Base-by-base conservation (phyloP, 2,329 filamentous ascomycete species). In the Venturia carpophila region DNA sequence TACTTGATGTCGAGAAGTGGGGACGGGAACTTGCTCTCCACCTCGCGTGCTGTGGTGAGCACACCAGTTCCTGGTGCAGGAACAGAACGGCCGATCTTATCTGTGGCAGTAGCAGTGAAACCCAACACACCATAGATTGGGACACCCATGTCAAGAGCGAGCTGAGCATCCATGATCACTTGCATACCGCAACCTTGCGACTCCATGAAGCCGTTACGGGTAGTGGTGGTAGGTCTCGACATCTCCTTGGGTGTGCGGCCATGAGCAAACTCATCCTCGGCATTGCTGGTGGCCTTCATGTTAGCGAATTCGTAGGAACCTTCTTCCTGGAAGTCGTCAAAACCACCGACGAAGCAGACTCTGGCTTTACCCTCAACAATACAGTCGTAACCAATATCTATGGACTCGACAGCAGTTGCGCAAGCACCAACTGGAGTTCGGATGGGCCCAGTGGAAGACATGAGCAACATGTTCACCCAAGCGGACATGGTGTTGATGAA, bases 401-500 rank as follows among this genome's bases (percentile, higher is more conserved):
- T 84, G 4, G 94, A 99, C 80, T 99, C 95, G 58, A 99, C 92
- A 70, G 94, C 90, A 41, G 94, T 99, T 66, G 94, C 94, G 75
- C 94, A 99, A 73, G 94, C 94, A 81, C 93, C 94, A 63, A 97
- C 94, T 3, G 94, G 94, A 0, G 95, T 97, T 83, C 97, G 97
- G 83, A 99, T 97, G 52, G 94, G 91, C 70, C 94, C 94, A 63
- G 94, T 97, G 5, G 94, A 97, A 5, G 94, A 99, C 69, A 99
- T 82, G 69, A 99, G 82, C 79, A 99, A 82, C 94, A 99, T 99
- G 83, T 99, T 99, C 66, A 99, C 92, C 94, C 94, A 99, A 19
- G 94, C 94, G 71, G 91, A 89, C 93, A 99, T 99, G 65, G 94
- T 99, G 83, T 99, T 99, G 84, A 99, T 97, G 83, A 99, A 99